Evolutionary conservation across 768 basidiomycete genomes (phyloP), one percentile per base, ranked within the genome.

Genomic region (Tylopilus sp.): DNA sequence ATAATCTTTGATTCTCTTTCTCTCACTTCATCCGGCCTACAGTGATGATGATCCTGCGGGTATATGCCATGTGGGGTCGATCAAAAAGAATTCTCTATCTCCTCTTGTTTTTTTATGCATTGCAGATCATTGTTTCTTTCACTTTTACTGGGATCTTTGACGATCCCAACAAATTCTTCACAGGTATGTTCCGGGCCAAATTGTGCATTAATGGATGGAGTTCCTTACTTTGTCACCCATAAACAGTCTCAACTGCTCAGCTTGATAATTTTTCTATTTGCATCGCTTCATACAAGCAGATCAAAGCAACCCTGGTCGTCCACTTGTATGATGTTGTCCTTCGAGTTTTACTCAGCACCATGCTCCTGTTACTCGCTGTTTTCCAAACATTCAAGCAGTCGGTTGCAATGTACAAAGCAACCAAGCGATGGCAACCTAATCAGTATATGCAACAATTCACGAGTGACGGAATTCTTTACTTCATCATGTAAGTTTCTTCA

Each of bases 31-130:
- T n/a, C n/a, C n/a, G n/a, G n/a, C n/a, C 13, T n/a, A 48, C 30
- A 50, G 48, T 33, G 29, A 22, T 50, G 4, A 50, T 50, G 40
- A 33, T 41, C 12, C 26, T 50, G 38, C 21, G 22, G 1, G 40
- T 50, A 31, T 50, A 50, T 50, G 48, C 48, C n/a, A 42, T 50
- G 30, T 50, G 48, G 48, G 42, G 19, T 31, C 29, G 11, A 33
- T 50, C 48, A 11, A 50, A 31, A 25, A 25, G 29, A 24, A 42
- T 50, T 13, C 29, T 50, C n/a, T 25, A 2, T 11, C 1, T 25
- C 17, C 48, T 50, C 30, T 21, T 50, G 17, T n/a, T 10, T 6
- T n/a, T 50, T 14, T 50, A 31, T 25, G 30, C 31, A 22, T 30
- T 30, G 24, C 40, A 31, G 29, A 11, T 29, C 11, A 29, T 29